These are phyloP conservation scores for Plenodomus biglobosus DNA, from an alignment of 2,329 filamentous ascomycete genomes.

Conservation along the genomic window DNA sequence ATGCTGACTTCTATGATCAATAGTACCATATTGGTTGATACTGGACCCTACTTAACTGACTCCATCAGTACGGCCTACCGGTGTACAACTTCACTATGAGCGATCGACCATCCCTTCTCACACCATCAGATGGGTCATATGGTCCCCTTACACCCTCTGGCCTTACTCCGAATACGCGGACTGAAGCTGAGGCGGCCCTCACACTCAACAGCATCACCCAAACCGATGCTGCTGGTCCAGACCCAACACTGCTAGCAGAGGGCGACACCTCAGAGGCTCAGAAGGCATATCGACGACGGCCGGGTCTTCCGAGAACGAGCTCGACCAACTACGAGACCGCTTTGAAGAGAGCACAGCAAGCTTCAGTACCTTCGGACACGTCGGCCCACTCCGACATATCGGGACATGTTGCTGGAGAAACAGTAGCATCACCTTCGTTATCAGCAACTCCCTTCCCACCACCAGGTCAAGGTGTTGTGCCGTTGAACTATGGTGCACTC, in stretches of 20 bases:
- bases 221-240: constrained; percentile 42
- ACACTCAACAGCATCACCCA: constrained; percentile 33
- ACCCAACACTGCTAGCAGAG: constrained; percentile 16
- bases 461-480: constrained; percentile 39
- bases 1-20: not conserved
- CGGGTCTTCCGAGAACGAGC: constrained; percentile 26
- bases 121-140: constrained; percentile 21
- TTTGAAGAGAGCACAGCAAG: constrained; percentile 23
- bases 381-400: constrained; percentile 16
- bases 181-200: constrained; percentile 40
- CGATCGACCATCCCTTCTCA: constrained; percentile 20
- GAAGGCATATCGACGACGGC: constrained; percentile 32
- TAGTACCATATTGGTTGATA: not conserved
- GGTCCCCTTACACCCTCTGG: constrained; percentile 34
- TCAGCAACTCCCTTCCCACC: constrained; percentile 24
- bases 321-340: constrained; percentile 39
- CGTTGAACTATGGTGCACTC: constrained; percentile 29
- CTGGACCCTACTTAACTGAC: not conserved
- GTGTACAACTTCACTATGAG: constrained; percentile 20
- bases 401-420: constrained; percentile 11
- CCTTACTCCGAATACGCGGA: constrained; percentile 40
- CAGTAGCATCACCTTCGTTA: constrained; percentile 20
- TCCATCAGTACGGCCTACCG: no score
- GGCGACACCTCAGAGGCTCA: constrained; percentile 25
- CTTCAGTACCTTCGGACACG: constrained; percentile 28